Conservation (phyloP, 805 yeast species). For the Soucietia sequanensis region DNA sequence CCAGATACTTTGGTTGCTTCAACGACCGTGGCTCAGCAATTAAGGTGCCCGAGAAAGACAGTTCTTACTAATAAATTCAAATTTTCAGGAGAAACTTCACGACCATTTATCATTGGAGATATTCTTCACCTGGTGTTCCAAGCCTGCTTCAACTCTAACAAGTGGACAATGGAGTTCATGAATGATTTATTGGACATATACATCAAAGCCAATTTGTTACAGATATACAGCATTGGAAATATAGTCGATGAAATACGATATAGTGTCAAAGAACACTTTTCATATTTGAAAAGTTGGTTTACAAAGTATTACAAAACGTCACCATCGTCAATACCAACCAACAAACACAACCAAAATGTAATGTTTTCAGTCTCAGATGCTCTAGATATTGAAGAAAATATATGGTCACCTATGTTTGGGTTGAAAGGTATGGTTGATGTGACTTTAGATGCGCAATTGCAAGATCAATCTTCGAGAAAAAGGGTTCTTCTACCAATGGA, state of each 20-base stretch:
- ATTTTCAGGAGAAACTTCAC: conserved; percentile 60
- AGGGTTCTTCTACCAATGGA: conserved; percentile 75
- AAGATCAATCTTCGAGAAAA: conserved; percentile 16
- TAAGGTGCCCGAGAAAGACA: conserved; percentile 70
- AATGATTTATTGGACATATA: conserved; percentile 33
- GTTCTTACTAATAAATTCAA: conserved; percentile 56
- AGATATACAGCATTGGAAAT: conserved; percentile 56
- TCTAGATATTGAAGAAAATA: conserved; percentile 83
- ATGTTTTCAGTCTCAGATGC: conserved; percentile 59
- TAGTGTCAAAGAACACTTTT: conserved; percentile 47
- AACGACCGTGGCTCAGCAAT: conserved; percentile 74
- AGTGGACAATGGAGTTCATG: conserved; percentile 40
- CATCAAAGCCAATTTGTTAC: conserved; percentile 44
- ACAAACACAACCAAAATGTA: conserved; percentile 27
- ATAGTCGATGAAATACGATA: conserved; percentile 40
- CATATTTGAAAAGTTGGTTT: conserved; percentile 55
- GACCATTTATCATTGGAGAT: conserved; percentile 76
- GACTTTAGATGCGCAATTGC: conserved; percentile 62
- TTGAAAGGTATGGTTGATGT: conserved; percentile 88
- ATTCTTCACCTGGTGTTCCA: conserved; percentile 80
- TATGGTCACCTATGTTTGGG: conserved; percentile 91
- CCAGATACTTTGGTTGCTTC: conserved; percentile 85
- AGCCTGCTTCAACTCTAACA: conserved; percentile 42
- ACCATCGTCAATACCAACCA: conserved; percentile 20
- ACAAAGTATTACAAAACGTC: conserved; percentile 37